Base-by-base conservation (phyloP, 306 rosid species). In the Calophaca sinica region DNA sequence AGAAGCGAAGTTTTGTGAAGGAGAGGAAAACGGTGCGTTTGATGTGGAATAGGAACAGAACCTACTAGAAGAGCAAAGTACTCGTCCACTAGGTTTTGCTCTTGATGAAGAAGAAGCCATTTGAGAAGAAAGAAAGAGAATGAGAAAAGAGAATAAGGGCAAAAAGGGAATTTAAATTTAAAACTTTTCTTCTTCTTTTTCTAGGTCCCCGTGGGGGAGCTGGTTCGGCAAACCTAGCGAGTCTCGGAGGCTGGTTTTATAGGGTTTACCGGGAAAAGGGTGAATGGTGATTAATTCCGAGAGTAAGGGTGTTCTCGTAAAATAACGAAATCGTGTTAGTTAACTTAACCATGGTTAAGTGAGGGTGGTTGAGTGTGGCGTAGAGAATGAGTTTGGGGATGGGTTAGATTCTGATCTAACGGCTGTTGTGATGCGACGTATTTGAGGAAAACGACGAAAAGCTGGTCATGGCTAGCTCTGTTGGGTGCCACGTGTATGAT, bases 191-290 rank as follows among this genome's bases (percentile, higher is more conserved):
- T 41, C 31, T 71, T 46, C 36, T 59, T 73, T 58, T 32, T 33
- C 4, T 3, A 54, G 3, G 12, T 20, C 78, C 83, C 98, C 90
- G 31, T 76, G 59, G 83, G 84, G 92, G 84, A 57, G 76, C 72
- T 74, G 86, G 77, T 93, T 93, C 86, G 92, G 96, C 98, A 93
- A 93, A 91, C 97, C 96, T 74, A 76, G 46, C 72, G 89, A 81
- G 87, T 89, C 88, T 91, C 87, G 7, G 83, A 66, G 80, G 91
- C 81, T 13, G 57, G 0, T 76, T 88, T 80, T 87, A 91, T 91
- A 91, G 94, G 11, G 6, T 9, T 12, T n/a, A 5, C 5, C 13
- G 5, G 0, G 14, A 6, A 62, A 66, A 20, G 1, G 26, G 70
- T 3, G 7, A 33, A 3, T 48, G 13, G 87, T 85, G 67, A 85